Percentiles rank a stretch among this genome's conserved stretches.
Conservation (phyloP, 2,329 filamentous ascomycete genomes). For the Arthroderma sp. region DNA sequence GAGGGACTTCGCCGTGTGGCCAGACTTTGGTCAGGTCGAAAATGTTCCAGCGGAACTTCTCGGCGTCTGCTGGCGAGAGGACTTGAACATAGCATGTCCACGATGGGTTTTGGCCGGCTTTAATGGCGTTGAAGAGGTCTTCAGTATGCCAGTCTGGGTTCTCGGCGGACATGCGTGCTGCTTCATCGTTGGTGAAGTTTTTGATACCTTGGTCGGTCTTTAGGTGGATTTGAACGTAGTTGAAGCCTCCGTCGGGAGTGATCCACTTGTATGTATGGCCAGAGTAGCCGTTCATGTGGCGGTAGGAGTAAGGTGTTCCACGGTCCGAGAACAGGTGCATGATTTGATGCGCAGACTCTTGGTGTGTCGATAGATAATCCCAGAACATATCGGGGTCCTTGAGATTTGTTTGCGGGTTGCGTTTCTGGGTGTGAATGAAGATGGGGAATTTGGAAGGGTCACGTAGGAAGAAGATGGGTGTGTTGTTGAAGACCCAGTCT, state of each 20-base stretch:
- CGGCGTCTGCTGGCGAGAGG: conserved; percentile 49
- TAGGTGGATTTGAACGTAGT: conserved; percentile 54
- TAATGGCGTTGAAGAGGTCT: conserved; percentile 53
- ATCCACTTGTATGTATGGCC: conserved; percentile 56
- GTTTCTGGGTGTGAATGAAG: conserved; percentile 64
- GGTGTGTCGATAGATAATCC: conserved; percentile 51
- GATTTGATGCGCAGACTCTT: conserved; percentile 51
- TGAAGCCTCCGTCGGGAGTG: conserved; percentile 53
- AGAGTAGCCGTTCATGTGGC: conserved; percentile 57
- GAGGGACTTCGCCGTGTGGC: conserved; percentile 51
- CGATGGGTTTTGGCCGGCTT: conserved; percentile 47
- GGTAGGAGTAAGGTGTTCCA: conserved; percentile 53
- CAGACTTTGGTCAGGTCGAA: conserved; percentile 61
- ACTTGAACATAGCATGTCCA: conserved; percentile 56
- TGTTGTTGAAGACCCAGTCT: conserved; percentile 48
- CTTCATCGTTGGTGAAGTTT: conserved; percentile 48
- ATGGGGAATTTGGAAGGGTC: conserved; percentile 62
- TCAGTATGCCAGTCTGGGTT: conserved; percentile 53
- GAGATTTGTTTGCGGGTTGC: conserved; percentile 58
- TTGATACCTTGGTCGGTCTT: conserved; percentile 53
- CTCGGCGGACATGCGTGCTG: conserved; percentile 40
- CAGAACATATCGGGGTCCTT: conserved; percentile 60
- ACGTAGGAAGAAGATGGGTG: conserved; percentile 62
- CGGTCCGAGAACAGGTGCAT: conserved; percentile 57
- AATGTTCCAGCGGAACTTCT: conserved; percentile 50